phyloP scores from a whole-genome alignment of 352 stramenopile species.

The Globisporangium nodosum region DNA sequence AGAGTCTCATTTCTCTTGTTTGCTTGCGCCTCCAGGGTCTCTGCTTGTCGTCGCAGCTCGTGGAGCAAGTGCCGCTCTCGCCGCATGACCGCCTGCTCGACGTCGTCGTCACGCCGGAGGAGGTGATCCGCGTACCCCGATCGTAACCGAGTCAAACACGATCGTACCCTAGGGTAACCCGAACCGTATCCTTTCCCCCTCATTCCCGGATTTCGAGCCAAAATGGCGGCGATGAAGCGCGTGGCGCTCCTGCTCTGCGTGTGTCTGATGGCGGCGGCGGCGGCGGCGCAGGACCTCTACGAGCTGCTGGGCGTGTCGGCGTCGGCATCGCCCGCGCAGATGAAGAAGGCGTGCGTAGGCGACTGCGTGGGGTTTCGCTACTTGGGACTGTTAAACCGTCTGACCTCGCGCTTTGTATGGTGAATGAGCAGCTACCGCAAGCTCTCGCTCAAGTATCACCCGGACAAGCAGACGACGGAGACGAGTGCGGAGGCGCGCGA shows the following conservation, averaged over 20 bases:
- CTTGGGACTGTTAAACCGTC: neutral
- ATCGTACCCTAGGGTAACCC: neutral
- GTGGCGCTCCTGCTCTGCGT: conserved; percentile 25
- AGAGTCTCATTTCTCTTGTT: neutral
- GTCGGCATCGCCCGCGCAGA: conserved; percentile 41
- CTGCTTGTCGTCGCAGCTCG: conserved; percentile 50
- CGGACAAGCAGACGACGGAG: conserved; percentile 88
- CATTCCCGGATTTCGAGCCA: neutral
- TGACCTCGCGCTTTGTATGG: conserved; percentile 1
- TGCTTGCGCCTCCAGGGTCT: conserved; percentile 37
- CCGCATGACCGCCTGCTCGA: conserved; percentile 66
- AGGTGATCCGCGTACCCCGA: neutral
- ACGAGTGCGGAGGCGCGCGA: conserved; percentile 54
- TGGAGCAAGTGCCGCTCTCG: conserved; percentile 54
- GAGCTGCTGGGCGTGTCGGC: conserved; percentile 60
- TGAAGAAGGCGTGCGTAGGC: conserved; percentile 61
- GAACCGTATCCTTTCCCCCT: neutral
- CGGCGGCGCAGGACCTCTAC: conserved; percentile 54
- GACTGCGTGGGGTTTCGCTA: neutral
- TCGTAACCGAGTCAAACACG: too few species aligned
- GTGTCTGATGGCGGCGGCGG: conserved; percentile 30
- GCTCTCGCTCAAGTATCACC: conserved; percentile 93
- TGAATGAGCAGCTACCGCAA: conserved; percentile 72
- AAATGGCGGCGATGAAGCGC: neutral
- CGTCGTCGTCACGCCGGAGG: conserved; percentile 47